Evolutionary conservation across 129 eudicot genomes (phyloP), one percentile per base, ranked within the genome.

Genomic region (Saposhnikovia divaricata): DNA sequence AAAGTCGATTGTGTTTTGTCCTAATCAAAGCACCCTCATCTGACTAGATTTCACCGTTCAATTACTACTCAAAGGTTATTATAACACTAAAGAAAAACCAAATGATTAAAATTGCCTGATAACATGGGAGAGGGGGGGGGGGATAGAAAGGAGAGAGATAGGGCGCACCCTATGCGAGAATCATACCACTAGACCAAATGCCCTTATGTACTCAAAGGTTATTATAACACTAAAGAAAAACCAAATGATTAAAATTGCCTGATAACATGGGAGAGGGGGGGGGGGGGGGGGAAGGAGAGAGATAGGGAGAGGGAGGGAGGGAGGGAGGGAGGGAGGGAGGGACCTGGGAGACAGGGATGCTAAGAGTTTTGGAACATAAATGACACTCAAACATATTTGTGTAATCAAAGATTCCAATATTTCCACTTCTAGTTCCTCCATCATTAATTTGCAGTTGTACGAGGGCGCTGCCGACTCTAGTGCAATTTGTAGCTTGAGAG

Each of bases 341-440:
- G 4, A 93, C 98, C 98, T 91, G 93, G 31, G 78, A 93, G 23
- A 91, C 90, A 57, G 97, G 98, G 23, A 77, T 59, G 59, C 59
- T 43, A 78, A 89, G 86, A 5, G 97, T 84, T 43, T 87, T 88
- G 18, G 81, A 77, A 76, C 98, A 93, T 47, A 91, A 84, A 46
- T 91, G 88, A 86, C 98, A 93, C 77, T 91, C 93, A 78, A 91
- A 71, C 23, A 93, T 93, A 71, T 93, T 90, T 0, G 90, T 92
- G 76, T 87, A 87, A 6, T 90, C 81, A 39, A 93, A 71, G 72
- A 81, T 86, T 51, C 82, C 83, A 47, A 82, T 77, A 59, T 83
- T 42, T 9, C 37, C 72, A 43, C 45, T 43, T 0, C 37, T 34
- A 18, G 43, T 40, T 40, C 43, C 43, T 40, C 8, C 43, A 5